Evolutionary conservation across 2,329 filamentous ascomycete species (phyloP).

Genomic region (Penicillium sp.): DNA sequence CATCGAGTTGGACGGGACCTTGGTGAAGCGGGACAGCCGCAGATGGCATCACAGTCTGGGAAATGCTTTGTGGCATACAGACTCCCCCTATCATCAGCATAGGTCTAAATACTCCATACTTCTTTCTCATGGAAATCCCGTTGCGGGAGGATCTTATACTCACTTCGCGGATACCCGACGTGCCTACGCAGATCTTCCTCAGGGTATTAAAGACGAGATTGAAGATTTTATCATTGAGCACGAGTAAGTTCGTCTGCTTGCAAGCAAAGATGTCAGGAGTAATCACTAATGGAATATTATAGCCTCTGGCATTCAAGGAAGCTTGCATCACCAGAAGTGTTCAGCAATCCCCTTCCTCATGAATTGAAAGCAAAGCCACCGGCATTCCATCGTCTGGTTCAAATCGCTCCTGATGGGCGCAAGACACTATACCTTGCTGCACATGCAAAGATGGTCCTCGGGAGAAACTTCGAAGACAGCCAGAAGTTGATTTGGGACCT

Average conservation of each 20-base stretch:
- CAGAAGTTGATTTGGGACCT: conserved; percentile 29
- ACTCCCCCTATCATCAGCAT: conserved; percentile 29
- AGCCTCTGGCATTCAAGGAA: conserved; percentile 25
- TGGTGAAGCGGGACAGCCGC: conserved; percentile 19
- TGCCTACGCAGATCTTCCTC: conserved; percentile 19
- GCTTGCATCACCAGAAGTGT: conserved; percentile 17
- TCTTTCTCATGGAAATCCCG: conserved; percentile 19
- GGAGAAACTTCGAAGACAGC: conserved; percentile 21
- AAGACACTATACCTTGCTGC: conserved; percentile 27
- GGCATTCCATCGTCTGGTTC: conserved; percentile 25
- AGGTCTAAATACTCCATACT: conserved; percentile 28
- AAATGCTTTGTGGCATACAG: conserved; percentile 30
- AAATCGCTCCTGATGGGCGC: conserved; percentile 23
- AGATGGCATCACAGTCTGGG: conserved; percentile 26
- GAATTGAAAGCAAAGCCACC: conserved; percentile 26
- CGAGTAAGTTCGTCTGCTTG: conserved; percentile 6
- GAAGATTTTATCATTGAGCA: conserved; percentile 17
- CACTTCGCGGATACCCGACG: conserved; percentile 23
- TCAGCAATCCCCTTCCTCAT: conserved; percentile 18
- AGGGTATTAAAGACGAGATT: conserved; percentile 12
- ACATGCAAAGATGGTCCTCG: conserved; percentile 25
- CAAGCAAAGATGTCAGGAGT: not conserved
- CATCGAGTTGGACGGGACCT: conserved; percentile 18
- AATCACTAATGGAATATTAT: not conserved
- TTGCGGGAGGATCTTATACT: conserved; percentile 20